phyloP scores from a whole-genome alignment of 495 filamentous ascomycete species.

The Podospora fimiseda region DNA sequence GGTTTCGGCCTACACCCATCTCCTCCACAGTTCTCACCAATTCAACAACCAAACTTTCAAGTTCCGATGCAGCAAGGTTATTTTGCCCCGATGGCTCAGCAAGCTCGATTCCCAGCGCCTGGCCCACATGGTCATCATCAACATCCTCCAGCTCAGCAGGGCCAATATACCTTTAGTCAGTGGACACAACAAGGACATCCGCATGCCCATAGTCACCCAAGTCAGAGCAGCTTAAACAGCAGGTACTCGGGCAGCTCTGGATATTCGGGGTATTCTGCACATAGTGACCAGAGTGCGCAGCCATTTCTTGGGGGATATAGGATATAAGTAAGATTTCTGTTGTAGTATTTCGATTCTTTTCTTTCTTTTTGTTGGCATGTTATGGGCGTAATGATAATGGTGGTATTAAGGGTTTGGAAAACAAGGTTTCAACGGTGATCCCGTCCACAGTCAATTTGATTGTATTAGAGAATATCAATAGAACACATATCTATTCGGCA shows the following conservation, averaged over 20 bases:
- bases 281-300: constrained; percentile 13
- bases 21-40: not conserved
- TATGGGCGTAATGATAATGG: not conserved
- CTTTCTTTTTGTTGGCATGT: not conserved
- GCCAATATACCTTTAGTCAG: not conserved
- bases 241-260: constrained; percentile 9
- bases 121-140: not conserved
- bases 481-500: too few relatives aligned
- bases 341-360: not conserved
- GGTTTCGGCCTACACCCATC: not conserved
- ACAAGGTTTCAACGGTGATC: too few relatives aligned
- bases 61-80: not conserved
- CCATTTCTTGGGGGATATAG: constrained; percentile 7
- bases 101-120: too few relatives aligned
- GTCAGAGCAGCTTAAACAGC: constrained; percentile 16
- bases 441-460: too few relatives aligned
- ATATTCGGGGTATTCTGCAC: constrained; percentile 4
- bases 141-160: not conserved
- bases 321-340: not conserved
- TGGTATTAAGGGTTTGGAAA: too few relatives aligned
- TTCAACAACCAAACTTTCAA: too few relatives aligned
- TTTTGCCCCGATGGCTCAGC: not conserved
- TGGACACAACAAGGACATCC: constrained; percentile 8
- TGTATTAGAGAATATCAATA: too few relatives aligned
- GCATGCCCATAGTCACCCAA: constrained; percentile 6